Evolutionary conservation across 257 asterid species (phyloP).

Genomic region (Capsicum pubescens): DNA sequence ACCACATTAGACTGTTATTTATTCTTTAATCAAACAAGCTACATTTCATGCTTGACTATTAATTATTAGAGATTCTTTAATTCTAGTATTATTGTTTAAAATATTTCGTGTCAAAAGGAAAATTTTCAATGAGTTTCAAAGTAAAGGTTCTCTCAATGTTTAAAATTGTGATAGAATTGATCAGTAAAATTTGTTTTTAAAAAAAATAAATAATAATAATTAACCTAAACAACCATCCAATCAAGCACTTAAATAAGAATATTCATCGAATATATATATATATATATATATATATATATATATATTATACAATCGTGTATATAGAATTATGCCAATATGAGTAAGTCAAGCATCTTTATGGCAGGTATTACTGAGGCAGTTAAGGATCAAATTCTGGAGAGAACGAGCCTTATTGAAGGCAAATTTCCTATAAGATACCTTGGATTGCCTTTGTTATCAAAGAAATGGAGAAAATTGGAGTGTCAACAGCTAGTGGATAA

Average conservation of each 20-base stretch:
- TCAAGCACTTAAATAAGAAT: not conserved
- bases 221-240: not conserved
- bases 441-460: too few relatives aligned
- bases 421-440: too few relatives aligned
- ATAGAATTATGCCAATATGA: too few relatives aligned
- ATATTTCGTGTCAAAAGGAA: not conserved
- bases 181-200: not conserved
- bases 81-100: not conserved
- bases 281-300: too few relatives aligned
- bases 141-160: not conserved
- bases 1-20: not conserved
- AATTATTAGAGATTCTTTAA: not conserved
- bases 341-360: too few relatives aligned
- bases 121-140: not conserved
- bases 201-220: rapidly evolving
- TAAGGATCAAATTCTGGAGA: too few relatives aligned
- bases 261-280: not conserved
- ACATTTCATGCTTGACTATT: not conserved
- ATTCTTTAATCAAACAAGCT: conserved; percentile 7
- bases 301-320: too few relatives aligned
- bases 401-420: too few relatives aligned
- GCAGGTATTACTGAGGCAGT: too few relatives aligned
- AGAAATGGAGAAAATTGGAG: too few relatives aligned
- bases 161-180: not conserved
- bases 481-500: too few relatives aligned